Evolutionary conservation across 495 filamentous ascomycete species (phyloP).

Genomic region (Trichoderma erinaceum): DNA sequence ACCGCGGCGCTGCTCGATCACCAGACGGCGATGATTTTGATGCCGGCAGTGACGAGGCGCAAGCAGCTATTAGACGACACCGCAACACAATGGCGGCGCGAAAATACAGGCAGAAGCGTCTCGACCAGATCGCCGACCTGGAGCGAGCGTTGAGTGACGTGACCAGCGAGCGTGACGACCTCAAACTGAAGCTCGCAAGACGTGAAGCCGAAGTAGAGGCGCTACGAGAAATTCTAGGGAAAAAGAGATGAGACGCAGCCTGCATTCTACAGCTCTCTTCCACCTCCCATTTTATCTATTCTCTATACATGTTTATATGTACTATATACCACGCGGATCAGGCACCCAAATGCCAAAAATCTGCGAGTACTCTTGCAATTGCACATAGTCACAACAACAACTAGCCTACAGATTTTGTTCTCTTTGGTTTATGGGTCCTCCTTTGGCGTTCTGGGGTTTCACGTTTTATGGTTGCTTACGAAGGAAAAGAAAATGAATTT

Average conservation of each 20-base stretch:
- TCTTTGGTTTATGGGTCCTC: not conserved
- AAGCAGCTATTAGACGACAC: conserved; percentile 43
- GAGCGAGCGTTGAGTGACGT: conserved; percentile 55
- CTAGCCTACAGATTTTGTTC: not conserved
- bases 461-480: not conserved
- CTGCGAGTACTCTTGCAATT: too few species aligned
- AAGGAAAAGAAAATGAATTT: not conserved
- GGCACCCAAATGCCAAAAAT: too few species aligned
- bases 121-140: conserved; percentile 59
- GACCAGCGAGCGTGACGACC: conserved; percentile 56
- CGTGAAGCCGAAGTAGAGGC: conserved; percentile 54
- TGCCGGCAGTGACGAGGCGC: not conserved
- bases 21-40: not conserved
- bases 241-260: conserved; percentile 19
- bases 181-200: conserved; percentile 56
- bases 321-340: too few species aligned
- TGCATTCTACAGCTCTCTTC: too few species aligned
- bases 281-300: too few species aligned
- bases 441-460: not conserved
- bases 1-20: not conserved
- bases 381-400: not conserved
- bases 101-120: conserved; percentile 63
- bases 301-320: too few species aligned
- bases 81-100: conserved; percentile 66
- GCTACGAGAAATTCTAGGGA: conserved; percentile 39